phyloP scores from a whole-genome alignment of 768 basidiomycete genomes.

The Boletus subparvulus region DNA sequence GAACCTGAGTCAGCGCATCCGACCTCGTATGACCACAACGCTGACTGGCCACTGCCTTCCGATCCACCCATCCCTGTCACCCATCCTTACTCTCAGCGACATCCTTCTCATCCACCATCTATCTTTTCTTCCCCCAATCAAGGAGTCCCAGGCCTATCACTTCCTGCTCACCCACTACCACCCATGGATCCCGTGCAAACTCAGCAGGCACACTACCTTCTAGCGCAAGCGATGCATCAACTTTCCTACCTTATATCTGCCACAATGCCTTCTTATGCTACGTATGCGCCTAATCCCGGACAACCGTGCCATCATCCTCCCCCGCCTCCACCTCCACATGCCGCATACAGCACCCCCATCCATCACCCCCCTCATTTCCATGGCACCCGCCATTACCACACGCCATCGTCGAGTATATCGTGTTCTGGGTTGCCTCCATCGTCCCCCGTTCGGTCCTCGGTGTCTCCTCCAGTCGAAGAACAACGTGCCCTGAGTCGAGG shows the following conservation, averaged over 20 bases:
- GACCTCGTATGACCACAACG: not conserved
- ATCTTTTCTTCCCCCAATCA: conserved; percentile 19
- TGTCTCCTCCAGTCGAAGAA: conserved; percentile 36
- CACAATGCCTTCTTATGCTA: conserved; percentile 27
- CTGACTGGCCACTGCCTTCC: conserved; percentile 5
- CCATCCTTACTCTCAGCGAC: conserved; percentile 19
- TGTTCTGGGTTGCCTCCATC: conserved; percentile 51
- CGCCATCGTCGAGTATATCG: conserved; percentile 44
- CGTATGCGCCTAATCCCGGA: conserved; percentile 17
- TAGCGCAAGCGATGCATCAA: conserved; percentile 43
- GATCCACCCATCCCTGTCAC: conserved; percentile 22
- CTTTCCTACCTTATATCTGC: conserved; percentile 40
- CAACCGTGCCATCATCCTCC: conserved; percentile 22
- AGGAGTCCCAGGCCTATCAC: conserved; percentile 16
- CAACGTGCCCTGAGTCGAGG: conserved; percentile 40
- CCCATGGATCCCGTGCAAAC: conserved; percentile 29
- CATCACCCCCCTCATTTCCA: conserved; percentile 19
- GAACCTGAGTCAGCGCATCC: conserved; percentile 7
- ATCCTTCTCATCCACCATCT: conserved; percentile 16
- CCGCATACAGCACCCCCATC: conserved; percentile 7
- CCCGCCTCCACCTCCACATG: not conserved
- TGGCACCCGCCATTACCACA: conserved; percentile 18
- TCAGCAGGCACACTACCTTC: conserved; percentile 38
- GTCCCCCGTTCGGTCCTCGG: conserved; percentile 43
- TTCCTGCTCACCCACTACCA: conserved; percentile 30